phyloP scores from a whole-genome alignment of 441 rosid genomes.

The Francoa sonchifolia region DNA sequence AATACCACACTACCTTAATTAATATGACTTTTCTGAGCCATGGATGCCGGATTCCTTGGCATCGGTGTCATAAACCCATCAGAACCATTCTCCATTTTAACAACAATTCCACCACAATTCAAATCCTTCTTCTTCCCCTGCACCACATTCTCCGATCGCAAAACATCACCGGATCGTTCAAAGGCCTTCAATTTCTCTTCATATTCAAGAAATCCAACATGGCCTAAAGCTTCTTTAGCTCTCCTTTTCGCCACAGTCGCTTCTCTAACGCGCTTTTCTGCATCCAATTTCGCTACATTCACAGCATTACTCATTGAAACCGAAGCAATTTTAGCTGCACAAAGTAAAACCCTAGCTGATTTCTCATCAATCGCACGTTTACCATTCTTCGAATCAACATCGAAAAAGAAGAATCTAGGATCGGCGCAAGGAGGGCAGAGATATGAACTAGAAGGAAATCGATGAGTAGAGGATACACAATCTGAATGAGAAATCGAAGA shows the following conservation, averaged over 20 bases:
- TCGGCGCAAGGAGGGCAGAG: constrained; percentile 3
- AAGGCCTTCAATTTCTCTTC: too few species aligned
- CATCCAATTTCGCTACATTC: background rate
- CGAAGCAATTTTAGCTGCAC: background rate
- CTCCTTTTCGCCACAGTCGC: background rate
- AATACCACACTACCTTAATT: too few species aligned
- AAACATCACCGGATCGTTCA: too few species aligned
- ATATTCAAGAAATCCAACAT: too few species aligned
- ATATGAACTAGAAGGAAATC: background rate
- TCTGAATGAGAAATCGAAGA: background rate
- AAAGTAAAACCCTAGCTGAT: background rate
- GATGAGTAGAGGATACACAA: background rate
- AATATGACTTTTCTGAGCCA: too few species aligned
- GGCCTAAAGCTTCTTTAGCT: constrained; percentile 1
- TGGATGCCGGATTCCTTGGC: too few species aligned
- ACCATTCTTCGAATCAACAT: background rate
- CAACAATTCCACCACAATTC: too few species aligned
- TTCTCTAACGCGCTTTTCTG: background rate
- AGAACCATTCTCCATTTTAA: too few species aligned
- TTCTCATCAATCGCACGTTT: background rate
- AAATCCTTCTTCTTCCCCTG: too few species aligned
- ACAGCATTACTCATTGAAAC: background rate
- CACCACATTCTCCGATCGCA: too few species aligned
- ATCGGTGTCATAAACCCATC: too few species aligned
- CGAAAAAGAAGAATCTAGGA: background rate